Conservation (phyloP, 2,329 filamentous ascomycete genomes). For the Aspergillus fructus region DNA sequence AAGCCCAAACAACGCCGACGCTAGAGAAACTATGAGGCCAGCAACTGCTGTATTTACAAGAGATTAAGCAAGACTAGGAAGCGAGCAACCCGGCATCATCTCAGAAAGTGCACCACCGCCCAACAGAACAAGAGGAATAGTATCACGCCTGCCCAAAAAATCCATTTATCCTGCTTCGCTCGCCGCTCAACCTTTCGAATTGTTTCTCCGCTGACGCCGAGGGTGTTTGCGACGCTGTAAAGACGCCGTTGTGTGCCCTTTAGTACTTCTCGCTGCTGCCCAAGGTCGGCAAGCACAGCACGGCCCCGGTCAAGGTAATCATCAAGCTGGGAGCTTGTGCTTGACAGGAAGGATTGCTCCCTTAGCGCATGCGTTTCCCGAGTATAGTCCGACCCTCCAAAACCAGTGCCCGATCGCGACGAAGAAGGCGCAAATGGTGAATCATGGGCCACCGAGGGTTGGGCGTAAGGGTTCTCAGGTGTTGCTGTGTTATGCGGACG, state of each 20-base stretch:
- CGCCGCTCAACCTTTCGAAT: slow-evolving; percentile 94
- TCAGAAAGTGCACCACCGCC: slow-evolving; percentile 80
- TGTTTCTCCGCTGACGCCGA: slow-evolving; percentile 91
- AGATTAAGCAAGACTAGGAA: slow-evolving; percentile 1
- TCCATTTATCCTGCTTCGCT: slow-evolving; percentile 95
- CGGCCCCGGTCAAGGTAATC: slow-evolving; percentile 91
- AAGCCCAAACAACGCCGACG: slow-evolving; percentile 29
- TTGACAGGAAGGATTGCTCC: slow-evolving; percentile 83
- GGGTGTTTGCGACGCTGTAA: slow-evolving; percentile 89
- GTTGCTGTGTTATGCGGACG: slow-evolving; percentile 75
- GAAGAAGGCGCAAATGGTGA: slow-evolving; percentile 44
- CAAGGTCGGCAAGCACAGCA: slow-evolving; percentile 83
- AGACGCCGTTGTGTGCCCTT: slow-evolving; percentile 90
- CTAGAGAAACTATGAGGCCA: slow-evolving; percentile 26
- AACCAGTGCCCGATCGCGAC: slow-evolving; percentile 40
- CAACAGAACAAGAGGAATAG: slow-evolving; percentile 91
- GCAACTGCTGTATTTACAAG: slow-evolving; percentile 1
- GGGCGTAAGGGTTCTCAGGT: slow-evolving; percentile 90
- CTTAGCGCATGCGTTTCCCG: slow-evolving; percentile 81
- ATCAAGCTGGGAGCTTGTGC: slow-evolving; percentile 81
- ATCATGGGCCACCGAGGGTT: slow-evolving; percentile 48
- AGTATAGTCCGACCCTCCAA: slow-evolving; percentile 57
- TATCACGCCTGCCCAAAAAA: slow-evolving; percentile 84
- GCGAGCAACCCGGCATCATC: slow-evolving; percentile 48
- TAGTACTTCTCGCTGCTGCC: slow-evolving; percentile 87